These are phyloP conservation scores for Colletotrichum eleusines DNA, from an alignment of 2,329 filamentous ascomycete species.

Conservation along the genomic window DNA sequence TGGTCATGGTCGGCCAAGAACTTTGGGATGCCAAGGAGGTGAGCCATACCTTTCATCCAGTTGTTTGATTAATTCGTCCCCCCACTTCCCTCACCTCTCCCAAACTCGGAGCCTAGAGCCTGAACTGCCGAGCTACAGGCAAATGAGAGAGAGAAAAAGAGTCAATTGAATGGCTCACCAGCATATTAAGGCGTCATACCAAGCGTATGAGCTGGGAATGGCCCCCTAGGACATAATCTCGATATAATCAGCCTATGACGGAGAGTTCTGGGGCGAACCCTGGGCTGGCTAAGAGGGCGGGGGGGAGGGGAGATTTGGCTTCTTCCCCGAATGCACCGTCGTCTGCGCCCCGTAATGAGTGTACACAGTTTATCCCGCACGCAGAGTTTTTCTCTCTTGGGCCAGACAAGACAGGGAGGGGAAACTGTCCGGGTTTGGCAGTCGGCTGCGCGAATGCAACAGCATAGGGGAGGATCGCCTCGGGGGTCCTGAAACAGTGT, in stretches of 20 bases:
- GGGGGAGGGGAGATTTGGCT: not conserved
- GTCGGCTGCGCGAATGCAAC: slow-evolving; percentile 6
- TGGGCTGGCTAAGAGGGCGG: not conserved
- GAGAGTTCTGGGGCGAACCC: slow-evolving; percentile 33
- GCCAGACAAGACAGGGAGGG: not conserved
- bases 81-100: too few species aligned
- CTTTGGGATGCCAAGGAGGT: not conserved
- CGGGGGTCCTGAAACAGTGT: slow-evolving; percentile 38
- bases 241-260: slow-evolving; percentile 37
- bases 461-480: slow-evolving; percentile 34
- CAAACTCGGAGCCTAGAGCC: not conserved
- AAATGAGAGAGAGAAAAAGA: not conserved
- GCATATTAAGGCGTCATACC: not conserved
- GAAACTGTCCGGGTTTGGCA: slow-evolving; percentile 10
- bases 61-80: not conserved
- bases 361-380: slow-evolving; percentile 33
- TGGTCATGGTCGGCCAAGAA: not conserved
- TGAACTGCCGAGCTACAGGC: not conserved
- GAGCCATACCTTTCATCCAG: not conserved
- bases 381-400: not conserved
- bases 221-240: slow-evolving; percentile 35
- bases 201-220: slow-evolving; percentile 10
- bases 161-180: not conserved
- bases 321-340: not conserved
- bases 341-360: not conserved